Evolutionary conservation across 495 filamentous ascomycete species (phyloP), one percentile per base, ranked within the genome.

Genomic region (Neurospora sp.): DNA sequence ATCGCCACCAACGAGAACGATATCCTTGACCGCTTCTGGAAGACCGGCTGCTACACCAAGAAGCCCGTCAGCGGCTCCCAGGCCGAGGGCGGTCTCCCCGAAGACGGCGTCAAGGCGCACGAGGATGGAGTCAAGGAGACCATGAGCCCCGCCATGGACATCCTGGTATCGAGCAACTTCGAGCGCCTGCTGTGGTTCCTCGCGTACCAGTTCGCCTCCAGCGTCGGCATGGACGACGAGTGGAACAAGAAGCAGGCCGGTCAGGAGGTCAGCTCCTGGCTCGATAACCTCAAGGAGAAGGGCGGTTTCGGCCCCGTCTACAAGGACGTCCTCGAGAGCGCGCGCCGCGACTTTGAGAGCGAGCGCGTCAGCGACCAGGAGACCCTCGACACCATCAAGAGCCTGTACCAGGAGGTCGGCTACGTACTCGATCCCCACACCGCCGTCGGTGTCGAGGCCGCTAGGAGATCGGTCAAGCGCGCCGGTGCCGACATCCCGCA

Each of bases 141-240:
- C 0, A 84, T 93, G 44, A 91, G 88, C 70, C 95, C 96, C 0
- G 96, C 96, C 22, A 99, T 99, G 96, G 96, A 98, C 80, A 98
- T 98, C 71, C 86, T 98, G 14, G 94, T 98, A 42, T 92, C 89
- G 71, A 94, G 91, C 80, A 99, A 99, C 85, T 98, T 99, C 80
- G 96, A 99, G 85, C 88, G 96, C 38, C 86, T 99, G 0, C 85
- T 99, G n/a, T 98, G 95, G 95, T 97, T 91, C 85, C 85, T 97
- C 12, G 90, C 93, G 2, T 90, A 91, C 80, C 85, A 90, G 73
- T 89, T 87, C 74, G 86, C 87, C 37, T 73, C 81, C 11, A 79
- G 77, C 48, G 82, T 82, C 35, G 82, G 83, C n/a, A 85, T 88
- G 84, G 85, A 88, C 72, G 87, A 86, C 66, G 83, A 89, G 75